These are phyloP conservation scores for Colletotrichum sp. DNA, from an alignment of 2,329 filamentous ascomycete species.

Conservation along the genomic window DNA sequence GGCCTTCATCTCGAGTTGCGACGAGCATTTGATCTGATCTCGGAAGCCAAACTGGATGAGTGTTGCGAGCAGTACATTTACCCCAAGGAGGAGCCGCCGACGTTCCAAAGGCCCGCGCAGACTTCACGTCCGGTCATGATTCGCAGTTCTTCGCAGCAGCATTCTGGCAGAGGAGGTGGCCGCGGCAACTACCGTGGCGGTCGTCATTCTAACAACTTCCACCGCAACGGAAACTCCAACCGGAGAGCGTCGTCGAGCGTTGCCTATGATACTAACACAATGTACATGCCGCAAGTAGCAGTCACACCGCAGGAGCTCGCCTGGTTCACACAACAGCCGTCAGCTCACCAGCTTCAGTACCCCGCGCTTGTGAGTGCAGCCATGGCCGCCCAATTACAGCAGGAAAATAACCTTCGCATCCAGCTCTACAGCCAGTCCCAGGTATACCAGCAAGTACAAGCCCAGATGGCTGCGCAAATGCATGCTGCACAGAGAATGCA, in stretches of 20 bases:
- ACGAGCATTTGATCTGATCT: conserved; percentile 83
- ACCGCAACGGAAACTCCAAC: conserved; percentile 49
- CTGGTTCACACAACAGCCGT: conserved; percentile 50
- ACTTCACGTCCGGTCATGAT: conserved; percentile 61
- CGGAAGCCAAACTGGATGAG: conserved; percentile 78
- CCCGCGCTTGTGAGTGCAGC: conserved; percentile 25
- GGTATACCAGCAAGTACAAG: conserved; percentile 21
- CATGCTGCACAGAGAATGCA: conserved; percentile 22
- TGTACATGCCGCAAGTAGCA: conserved; percentile 49
- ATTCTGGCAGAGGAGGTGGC: conserved; percentile 53
- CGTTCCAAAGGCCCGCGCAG: conserved; percentile 62
- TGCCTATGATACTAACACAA: conserved; percentile 52
- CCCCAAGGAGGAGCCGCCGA: conserved; percentile 77
- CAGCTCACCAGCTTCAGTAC: conserved; percentile 46
- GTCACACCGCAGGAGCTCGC: conserved; percentile 51
- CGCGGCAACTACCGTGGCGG: conserved; percentile 55
- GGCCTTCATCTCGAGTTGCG: conserved; percentile 90
- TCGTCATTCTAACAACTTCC: conserved; percentile 49
- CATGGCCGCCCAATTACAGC: conserved; percentile 25
- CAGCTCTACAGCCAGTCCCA: conserved; percentile 25
- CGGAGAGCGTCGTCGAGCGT: conserved; percentile 60
- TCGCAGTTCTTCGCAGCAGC: conserved; percentile 66
- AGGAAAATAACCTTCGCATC: conserved; percentile 17
- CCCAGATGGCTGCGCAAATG: conserved; percentile 21
- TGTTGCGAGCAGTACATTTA: conserved; percentile 90